Base-by-base conservation (phyloP, 2,329 filamentous ascomycete species). In the Penicillium hordei region DNA sequence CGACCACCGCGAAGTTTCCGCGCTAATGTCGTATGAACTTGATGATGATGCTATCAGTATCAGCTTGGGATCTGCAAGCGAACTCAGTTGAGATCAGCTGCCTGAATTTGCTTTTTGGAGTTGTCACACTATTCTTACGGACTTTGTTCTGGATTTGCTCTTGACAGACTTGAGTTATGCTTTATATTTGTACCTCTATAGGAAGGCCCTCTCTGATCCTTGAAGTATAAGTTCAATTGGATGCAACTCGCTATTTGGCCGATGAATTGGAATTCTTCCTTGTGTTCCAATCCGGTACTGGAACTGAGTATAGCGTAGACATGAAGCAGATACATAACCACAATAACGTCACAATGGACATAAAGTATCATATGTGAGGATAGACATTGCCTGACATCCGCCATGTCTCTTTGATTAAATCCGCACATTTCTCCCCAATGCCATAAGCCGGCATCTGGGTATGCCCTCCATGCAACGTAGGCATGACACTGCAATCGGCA, bases 381-480 rank as follows among this genome's bases (percentile, higher is more conserved):
- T 65, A 63, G 34, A 64, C 50, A 52, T 63, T 64, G 10, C 61
- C 58, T 15, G 43, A 25, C 52, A 49, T 53, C 8, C 58, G 44
- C 70, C 68, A 71, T 8, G 65, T 70, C 55, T 76, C 73, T 60
- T 81, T 82, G 51, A 84, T 79, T 55, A 83, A 65, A 64, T 83
- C 81, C 1, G 78, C 78, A 43, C 75, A 79, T 63, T 82, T 82
- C 70, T 85, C 82, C 0, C 81, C 82, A 60, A 85, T 83, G 1
- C 81, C 82, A 66, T 83, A 85, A 5, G 82, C 82, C 4, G 82
- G 81, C 81, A 84, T 84, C 63, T 84, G 82, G 0, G 82, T 83
- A 63, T 83, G 80, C 0, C 79, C 83, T 19, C 72, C 70, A 62
- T 83, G 78, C 4, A 84, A 66, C 0, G 69, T 71, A 2, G 82